Base-by-base conservation (phyloP, 306 rosid genomes). In the Trifolium dubium region DNA sequence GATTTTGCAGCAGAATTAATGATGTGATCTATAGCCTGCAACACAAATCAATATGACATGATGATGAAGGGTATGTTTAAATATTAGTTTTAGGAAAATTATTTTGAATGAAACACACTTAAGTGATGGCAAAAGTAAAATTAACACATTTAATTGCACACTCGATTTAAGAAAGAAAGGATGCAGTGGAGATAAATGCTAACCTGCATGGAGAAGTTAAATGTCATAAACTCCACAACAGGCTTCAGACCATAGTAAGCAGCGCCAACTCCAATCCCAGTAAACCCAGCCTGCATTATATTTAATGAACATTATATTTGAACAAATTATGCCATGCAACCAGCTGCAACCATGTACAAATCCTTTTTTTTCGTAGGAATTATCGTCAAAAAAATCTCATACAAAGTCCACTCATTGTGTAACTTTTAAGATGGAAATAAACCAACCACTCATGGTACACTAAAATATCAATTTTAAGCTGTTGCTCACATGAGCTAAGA, bases 201-300 rank as follows among this genome's bases (percentile, higher is more conserved):
- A 82, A 94, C 99, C 99, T 94, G 99, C 99, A 94, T 92, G 61
- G 99, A 94, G 90, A 94, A 94, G 88, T 94, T 94, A 85, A 94
- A 94, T 69, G 99, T 94, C 99, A 94, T 94, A 72, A 92, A 94
- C 89, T 94, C 99, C 37, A 94, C 75, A 9, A 92, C 89, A 65
- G 99, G 99, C 80, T 64, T 89, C 67, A 92, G 93, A 76, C 99
- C 99, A 82, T 92, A 79, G 88, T 85, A 94, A 55, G 99, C 99
- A 72, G 99, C 99, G 2, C 99, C 99, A 75, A 94, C 99, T 84
- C 98, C 99, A 55, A 94, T 92, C 65, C 99, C 99, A 59, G 99
- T 12, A 88, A 94, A 94, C 58, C 99, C 99, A 83, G 99, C 99
- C 98, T 94, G 91, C 83, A 84, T 66, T 56, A 72, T 37, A 73